Evolutionary conservation across 441 rosid genomes (phyloP), one percentile per base, ranked within the genome.

Genomic region (Macaranga tanarius): DNA sequence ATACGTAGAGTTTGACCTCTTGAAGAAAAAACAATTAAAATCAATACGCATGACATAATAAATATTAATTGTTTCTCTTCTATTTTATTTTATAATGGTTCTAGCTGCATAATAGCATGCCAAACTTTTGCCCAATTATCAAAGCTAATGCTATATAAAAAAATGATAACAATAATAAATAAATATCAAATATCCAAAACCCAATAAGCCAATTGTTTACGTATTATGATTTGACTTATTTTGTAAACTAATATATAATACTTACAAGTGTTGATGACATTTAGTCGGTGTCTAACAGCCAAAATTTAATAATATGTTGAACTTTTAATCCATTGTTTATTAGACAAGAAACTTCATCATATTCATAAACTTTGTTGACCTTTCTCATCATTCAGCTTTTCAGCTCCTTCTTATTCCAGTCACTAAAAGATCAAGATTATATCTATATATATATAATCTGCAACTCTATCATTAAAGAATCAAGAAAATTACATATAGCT

Each of bases 1-100:
- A 67, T 42, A 66, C 51, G 17, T 42, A 61, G 48, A n/a, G 54
- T 74, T 76, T 76, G 84, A 79, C 84, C 51, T 59, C 15, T 62
- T 38, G 61, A 26, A 19, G 28, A n/a, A 42, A 73, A 75, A 50
- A 31, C 71, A 72, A 40, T 42, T 64, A 44, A 20, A 63, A 59
- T 57, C 19, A 44, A 23, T 42, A 23, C 23, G 1, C 19, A 62
- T 76, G 45, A 16, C 45, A 56, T 63, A 11, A 34, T 47, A 67
- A 62, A 50, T 50, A 50, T 50, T 50, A 50, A 50, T 50, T 31
- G 28, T 23, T 45, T 56, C 34, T 10, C 44, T 38, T 26, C 20
- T 25, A 34, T 71, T 65, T 8, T 20, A 13, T 31, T 51, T 13
- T 10, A 0, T 0, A 15, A 4, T 7, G 56, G 16, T 57, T 70